Evolutionary conservation across 306 rosid species (phyloP).

Genomic region (Rosa chinensis): DNA sequence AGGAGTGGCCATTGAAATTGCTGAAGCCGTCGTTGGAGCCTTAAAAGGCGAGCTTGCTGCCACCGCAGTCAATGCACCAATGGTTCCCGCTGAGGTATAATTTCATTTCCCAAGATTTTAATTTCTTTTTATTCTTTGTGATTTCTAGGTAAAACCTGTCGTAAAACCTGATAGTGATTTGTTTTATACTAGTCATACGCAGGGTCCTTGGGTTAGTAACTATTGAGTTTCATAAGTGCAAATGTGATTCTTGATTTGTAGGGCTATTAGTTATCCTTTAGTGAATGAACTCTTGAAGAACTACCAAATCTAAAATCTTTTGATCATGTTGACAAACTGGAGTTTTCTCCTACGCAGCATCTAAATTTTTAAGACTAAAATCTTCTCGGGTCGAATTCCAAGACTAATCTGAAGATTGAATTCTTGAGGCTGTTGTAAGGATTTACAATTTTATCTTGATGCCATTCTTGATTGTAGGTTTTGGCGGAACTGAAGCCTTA

Average conservation of each 20-base stretch:
- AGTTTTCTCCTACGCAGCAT: not conserved
- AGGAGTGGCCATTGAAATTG: conserved; percentile 98
- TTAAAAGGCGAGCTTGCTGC: conserved; percentile 95
- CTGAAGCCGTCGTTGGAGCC: conserved; percentile 97
- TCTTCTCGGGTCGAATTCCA: not conserved
- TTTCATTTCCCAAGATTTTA: not conserved
- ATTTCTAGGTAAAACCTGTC: not conserved
- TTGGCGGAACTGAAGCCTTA: conserved; percentile 81
- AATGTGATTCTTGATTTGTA: not conserved
- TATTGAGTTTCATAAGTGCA: not conserved
- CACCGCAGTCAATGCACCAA: conserved; percentile 98
- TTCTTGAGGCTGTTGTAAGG: not conserved
- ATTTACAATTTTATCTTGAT: not conserved
- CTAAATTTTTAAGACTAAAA: too few relatives aligned
- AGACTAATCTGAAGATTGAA: not conserved
- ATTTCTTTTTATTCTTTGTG: too few relatives aligned
- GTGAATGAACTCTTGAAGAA: not conserved
- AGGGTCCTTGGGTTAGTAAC: not conserved
- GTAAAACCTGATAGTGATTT: not conserved
- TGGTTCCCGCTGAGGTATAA: conserved; percentile 97
- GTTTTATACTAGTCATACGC: not conserved
- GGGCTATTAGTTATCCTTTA: not conserved
- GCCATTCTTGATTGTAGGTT: conserved; percentile 48
- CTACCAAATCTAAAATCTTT: not conserved
- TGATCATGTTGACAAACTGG: too few relatives aligned